Evolutionary conservation across 2,329 filamentous ascomycete genomes (phyloP), one percentile per base, ranked within the genome.

Genomic region (Trichoderma sp.): DNA sequence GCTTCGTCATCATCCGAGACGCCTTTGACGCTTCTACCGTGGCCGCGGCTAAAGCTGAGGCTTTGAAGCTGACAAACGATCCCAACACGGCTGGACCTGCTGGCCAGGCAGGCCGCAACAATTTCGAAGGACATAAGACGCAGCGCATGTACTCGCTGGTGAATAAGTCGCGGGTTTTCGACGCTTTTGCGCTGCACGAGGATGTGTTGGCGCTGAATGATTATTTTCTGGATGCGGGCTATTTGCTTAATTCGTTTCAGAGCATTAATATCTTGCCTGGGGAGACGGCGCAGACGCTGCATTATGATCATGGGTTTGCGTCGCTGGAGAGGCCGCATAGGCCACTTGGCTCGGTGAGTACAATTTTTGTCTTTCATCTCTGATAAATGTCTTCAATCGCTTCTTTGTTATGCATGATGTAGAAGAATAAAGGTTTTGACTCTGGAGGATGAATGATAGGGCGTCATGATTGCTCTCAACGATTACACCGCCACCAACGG

Each of bases 241-340:
- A 78, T 58, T 72, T 78, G 24, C 62, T 81, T 21, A 78, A 75
- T 52, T 75, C 77, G 7, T 76, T 80, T 37, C 78, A 81, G 64
- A 80, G 76, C 66, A 81, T 82, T 24, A 75, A 76, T 58, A 81
- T 82, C 70, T 76, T 79, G 57, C 79, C 79, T 0, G 78, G 79
- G n/a, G 79, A 80, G 73, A 74, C 73, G 31, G 72, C 76, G n/a
- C 80, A 81, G 72, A 71, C 73, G 21, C 70, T 81, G 64, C 79
- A 81, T 66, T 79, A 80, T 68, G 79, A 77, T 49, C 75, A 77
- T 52, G 71, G 68, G 1, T 73, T 72, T 58, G 76, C 77, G 8
- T 75, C 75, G 14, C 67, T 80, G 19, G 77, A 78, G 19, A 75
- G 80, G 27, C 79, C 80, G 0, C 76, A 79, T 37, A 71, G 73